These are phyloP conservation scores for Clohesyomyces aquaticus DNA, from an alignment of 495 filamentous ascomycete genomes.

Conservation along the genomic window DNA sequence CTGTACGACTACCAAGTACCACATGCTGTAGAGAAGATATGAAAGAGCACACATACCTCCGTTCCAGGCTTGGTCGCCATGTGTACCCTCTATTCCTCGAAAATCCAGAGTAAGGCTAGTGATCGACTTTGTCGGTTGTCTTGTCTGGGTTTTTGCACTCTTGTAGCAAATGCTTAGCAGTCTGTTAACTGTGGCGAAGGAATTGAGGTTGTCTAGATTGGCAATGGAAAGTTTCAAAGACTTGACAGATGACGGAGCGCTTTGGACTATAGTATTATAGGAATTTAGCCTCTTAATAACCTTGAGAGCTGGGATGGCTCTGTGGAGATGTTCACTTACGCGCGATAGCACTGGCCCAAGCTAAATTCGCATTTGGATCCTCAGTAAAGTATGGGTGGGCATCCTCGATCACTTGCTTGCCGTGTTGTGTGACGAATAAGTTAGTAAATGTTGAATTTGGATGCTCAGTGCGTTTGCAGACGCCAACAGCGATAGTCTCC, in stretches of 20 bases:
- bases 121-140: background rate
- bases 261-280: background rate
- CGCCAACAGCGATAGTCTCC: constrained; percentile 11
- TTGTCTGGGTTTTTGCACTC: background rate
- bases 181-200: constrained; percentile 25
- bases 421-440: constrained; percentile 14
- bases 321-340: background rate
- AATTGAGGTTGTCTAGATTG: constrained; percentile 24
- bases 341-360: constrained; percentile 15
- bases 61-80: constrained; percentile 11
- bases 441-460: constrained; percentile 20
- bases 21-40: background rate
- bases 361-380: constrained; percentile 16
- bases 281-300: background rate
- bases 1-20: too few relatives aligned
- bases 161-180: constrained; percentile 9
- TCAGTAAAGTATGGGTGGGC: constrained; percentile 5
- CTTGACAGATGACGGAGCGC: constrained; percentile 6
- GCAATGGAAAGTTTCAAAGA: constrained; percentile 9
- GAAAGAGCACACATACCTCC: constrained; percentile 1
- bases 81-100: constrained; percentile 6
- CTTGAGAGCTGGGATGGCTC: too few relatives aligned
- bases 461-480: constrained; percentile 17
- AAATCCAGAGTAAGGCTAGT: constrained; percentile 9
- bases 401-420: background rate